Evolutionary conservation across 2,329 filamentous ascomycete genomes (phyloP).

Genomic region (Emmonsiellopsis sp.): DNA sequence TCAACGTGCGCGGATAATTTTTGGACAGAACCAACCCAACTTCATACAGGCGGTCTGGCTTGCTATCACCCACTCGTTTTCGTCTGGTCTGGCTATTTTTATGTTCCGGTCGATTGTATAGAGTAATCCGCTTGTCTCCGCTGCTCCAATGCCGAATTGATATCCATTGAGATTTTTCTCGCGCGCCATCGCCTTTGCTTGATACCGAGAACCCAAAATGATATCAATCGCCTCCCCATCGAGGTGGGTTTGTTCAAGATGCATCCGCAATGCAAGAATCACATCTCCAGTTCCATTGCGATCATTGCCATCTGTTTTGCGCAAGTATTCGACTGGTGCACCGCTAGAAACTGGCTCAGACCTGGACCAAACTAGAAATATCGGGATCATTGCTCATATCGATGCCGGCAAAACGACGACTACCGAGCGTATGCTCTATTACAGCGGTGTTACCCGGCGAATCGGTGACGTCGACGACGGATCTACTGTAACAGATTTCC

Average conservation of each 20-base stretch:
- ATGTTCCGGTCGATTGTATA: neutral
- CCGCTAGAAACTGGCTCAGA: slow-evolving; percentile 14
- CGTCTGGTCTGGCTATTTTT: neutral
- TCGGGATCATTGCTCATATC: slow-evolving; percentile 97
- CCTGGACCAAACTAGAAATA: slow-evolving; percentile 69
- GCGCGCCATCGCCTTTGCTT: neutral
- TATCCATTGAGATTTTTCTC: neutral
- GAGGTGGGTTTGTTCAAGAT: slow-evolving; percentile 10
- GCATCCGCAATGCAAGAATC: slow-evolving; percentile 1
- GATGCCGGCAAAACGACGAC: slow-evolving; percentile 98
- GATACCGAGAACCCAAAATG: neutral
- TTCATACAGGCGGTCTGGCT: neutral
- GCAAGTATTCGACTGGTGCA: slow-evolving; percentile 21
- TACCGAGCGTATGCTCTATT: slow-evolving; percentile 97
- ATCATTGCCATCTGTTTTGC: neutral
- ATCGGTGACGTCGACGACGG: slow-evolving; percentile 95
- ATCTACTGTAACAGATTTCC: slow-evolving; percentile 93
- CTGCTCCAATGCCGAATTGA: neutral
- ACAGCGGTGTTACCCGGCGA: slow-evolving; percentile 78
- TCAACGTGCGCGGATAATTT: neutral
- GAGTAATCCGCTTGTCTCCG: neutral
- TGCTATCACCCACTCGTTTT: neutral
- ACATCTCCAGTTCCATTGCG: neutral
- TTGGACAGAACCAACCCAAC: neutral
- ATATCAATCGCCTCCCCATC: slow-evolving; percentile 2